phyloP scores from a whole-genome alignment of 176 grass and related monocot species.

The Carex scoparia region DNA sequence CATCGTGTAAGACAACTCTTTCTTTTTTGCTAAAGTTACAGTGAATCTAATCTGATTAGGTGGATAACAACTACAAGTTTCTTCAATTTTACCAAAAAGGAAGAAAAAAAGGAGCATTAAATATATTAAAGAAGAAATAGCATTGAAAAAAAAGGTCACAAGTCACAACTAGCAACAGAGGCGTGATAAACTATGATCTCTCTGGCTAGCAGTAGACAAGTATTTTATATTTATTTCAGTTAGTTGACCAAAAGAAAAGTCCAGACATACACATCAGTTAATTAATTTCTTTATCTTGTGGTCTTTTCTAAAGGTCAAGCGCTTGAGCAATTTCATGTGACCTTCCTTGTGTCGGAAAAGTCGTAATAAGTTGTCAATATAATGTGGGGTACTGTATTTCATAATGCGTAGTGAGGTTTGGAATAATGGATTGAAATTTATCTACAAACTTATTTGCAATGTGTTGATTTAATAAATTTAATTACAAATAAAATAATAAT shows the following conservation, averaged over 20 bases:
- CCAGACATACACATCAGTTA: neutral
- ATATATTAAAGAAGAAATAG: neutral
- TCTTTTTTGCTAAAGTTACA: neutral
- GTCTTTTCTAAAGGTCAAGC: neutral
- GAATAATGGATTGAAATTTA: neutral
- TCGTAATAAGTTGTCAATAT: neutral
- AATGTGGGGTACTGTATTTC: no score
- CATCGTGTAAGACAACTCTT: neutral
- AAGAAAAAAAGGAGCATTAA: no score
- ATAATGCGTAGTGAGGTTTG: no score
- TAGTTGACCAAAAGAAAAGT: neutral
- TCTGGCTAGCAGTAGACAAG: neutral
- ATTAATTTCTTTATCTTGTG: neutral
- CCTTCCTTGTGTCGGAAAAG: neutral
- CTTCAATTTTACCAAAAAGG: no score
- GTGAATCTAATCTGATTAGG: neutral
- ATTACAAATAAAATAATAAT: no score
- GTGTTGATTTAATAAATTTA: no score
- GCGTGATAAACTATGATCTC: neutral
- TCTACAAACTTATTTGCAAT: no score
- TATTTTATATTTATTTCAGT: neutral
- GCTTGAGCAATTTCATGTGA: conserved; percentile 12
- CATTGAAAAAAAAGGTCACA: neutral
- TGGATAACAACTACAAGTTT: no score
- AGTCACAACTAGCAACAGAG: neutral